phyloP scores from a whole-genome alignment of 148 eudicot species.

The Rhododendron simsii region DNA sequence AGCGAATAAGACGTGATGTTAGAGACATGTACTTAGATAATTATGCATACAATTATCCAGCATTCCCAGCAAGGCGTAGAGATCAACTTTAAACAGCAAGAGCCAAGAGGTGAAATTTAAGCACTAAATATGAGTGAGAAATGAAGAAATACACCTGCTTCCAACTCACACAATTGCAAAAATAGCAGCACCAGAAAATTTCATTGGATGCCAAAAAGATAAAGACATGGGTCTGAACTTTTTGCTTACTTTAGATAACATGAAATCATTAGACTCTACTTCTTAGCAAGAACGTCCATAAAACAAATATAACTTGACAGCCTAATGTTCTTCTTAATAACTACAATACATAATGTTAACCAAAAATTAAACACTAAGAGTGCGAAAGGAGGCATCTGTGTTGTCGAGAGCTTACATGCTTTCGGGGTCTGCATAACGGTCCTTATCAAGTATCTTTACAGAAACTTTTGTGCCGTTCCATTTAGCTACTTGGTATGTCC shows the following conservation, averaged over 20 bases:
- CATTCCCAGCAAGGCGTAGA: neutral
- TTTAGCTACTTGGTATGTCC: constrained; percentile 89
- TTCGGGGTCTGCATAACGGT: constrained; percentile 84
- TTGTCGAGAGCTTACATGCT: constrained; percentile 50
- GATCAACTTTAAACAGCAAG: neutral
- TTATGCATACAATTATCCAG: neutral
- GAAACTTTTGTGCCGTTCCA: constrained; percentile 99
- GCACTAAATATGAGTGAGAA: neutral
- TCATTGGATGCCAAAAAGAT: neutral
- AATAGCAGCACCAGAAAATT: constrained; percentile 5
- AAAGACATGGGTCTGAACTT: neutral
- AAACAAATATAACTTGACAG: neutral
- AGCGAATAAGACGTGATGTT: neutral
- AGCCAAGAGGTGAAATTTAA: neutral
- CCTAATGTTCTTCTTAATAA: neutral
- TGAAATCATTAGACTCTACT: neutral
- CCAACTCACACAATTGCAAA: neutral
- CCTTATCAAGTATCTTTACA: constrained; percentile 97
- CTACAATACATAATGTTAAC: neutral
- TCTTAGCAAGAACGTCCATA: neutral
- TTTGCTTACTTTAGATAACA: neutral
- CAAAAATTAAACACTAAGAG: neutral
- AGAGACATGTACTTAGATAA: neutral
- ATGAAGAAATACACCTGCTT: neutral
- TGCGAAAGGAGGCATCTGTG: neutral